phyloP scores from a whole-genome alignment of 371 early-diverging fungal genomes.

The Rhizopus delemar region DNA sequence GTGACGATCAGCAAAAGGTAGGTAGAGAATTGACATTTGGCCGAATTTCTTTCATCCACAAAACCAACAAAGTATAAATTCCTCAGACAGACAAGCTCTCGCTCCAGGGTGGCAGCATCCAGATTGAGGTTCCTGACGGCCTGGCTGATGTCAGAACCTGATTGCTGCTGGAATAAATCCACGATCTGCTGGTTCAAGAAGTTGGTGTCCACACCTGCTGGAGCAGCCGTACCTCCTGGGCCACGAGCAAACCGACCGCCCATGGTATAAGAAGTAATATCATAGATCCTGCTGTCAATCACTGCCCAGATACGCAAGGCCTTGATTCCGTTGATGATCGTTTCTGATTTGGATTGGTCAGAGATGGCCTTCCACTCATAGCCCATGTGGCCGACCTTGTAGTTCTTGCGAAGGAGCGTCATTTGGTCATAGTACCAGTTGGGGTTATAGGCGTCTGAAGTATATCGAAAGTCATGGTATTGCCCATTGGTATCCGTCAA shows the following conservation, averaged over 20 bases:
- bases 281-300: constrained; percentile 62
- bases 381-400: constrained; percentile 47
- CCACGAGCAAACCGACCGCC: constrained; percentile 39
- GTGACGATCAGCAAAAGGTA: constrained; percentile 83
- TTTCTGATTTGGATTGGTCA: constrained; percentile 32
- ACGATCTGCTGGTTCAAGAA: constrained; percentile 49
- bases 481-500: constrained; percentile 44
- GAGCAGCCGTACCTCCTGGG: constrained; percentile 39
- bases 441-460: constrained; percentile 35
- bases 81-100: constrained; percentile 69
- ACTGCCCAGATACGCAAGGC: constrained; percentile 56
- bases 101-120: constrained; percentile 29
- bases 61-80: constrained; percentile 86
- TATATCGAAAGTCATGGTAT: constrained; percentile 52
- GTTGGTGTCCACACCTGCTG: constrained; percentile 52
- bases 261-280: constrained; percentile 60
- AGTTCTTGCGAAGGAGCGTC: constrained; percentile 40
- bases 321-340: constrained; percentile 29
- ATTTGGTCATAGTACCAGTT: constrained; percentile 55
- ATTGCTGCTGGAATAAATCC: constrained; percentile 62
- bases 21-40: constrained; percentile 84
- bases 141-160: constrained; percentile 68
- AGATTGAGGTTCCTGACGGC: constrained; percentile 48
- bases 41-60: constrained; percentile 79
- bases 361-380: constrained; percentile 36